These are phyloP conservation scores for Microsporum canis DNA, from an alignment of 2,329 filamentous ascomycete genomes.

Conservation along the genomic window DNA sequence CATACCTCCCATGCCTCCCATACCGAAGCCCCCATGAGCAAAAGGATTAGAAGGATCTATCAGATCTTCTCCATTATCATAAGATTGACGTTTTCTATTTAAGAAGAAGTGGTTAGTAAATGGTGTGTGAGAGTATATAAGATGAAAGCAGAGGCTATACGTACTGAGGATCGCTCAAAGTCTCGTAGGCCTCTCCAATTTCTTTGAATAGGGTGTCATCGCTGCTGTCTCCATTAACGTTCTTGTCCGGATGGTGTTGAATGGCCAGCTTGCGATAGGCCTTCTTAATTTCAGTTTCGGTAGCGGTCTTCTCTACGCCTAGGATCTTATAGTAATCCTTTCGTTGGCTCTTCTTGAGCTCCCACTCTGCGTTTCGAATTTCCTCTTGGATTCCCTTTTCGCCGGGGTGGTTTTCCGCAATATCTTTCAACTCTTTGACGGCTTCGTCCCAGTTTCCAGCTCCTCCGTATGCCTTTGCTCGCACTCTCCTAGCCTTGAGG, in stretches of 20 bases:
- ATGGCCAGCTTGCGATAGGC: slow-evolving; percentile 94
- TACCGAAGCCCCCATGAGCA: slow-evolving; percentile 44
- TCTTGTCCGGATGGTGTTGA: slow-evolving; percentile 94
- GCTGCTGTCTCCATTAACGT: slow-evolving; percentile 63
- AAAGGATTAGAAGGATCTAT: slow-evolving; percentile 83
- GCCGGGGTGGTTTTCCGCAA: slow-evolving; percentile 70
- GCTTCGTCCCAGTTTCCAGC: slow-evolving; percentile 88
- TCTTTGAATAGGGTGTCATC: slow-evolving; percentile 96
- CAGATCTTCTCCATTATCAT: slow-evolving; percentile 86
- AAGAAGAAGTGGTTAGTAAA: slow-evolving; percentile 10
- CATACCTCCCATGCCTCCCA: slow-evolving; percentile 50
- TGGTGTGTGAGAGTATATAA: slow-evolving; percentile 3
- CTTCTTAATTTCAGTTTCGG: slow-evolving; percentile 81
- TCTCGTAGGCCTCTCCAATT: slow-evolving; percentile 93
- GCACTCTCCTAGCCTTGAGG: slow-evolving; percentile 82
- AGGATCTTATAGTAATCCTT: slow-evolving; percentile 99
- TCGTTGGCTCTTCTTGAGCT: slow-evolving; percentile 92
- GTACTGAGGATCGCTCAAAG: slow-evolving; percentile 83
- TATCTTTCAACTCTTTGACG: slow-evolving; percentile 74
- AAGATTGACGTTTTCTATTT: slow-evolving; percentile 68
- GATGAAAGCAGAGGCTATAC: slow-evolving; percentile 27
- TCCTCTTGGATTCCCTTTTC: slow-evolving; percentile 75
- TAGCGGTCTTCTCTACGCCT: slow-evolving; percentile 72
- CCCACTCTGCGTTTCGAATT: slow-evolving; percentile 78
- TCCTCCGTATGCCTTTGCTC: slow-evolving; percentile 77